Conservation (phyloP, 495 filamentous ascomycete species). For the Extremus antarcticus region DNA sequence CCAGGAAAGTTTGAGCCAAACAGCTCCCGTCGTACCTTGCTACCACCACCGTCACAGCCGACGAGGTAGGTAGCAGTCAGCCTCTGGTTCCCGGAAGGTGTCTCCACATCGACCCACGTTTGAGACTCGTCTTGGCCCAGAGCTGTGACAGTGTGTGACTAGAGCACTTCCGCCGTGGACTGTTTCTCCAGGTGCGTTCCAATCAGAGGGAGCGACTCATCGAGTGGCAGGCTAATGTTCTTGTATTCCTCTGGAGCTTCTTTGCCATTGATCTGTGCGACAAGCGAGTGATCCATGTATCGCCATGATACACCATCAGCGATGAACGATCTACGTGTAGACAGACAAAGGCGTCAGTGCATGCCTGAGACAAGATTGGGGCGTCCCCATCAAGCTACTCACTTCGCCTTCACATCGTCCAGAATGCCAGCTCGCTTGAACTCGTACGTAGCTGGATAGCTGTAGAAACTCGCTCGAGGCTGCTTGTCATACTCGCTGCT, state of each 20-base stretch:
- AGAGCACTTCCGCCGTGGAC: slow-evolving; percentile 23
- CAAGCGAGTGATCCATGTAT: slow-evolving; percentile 8
- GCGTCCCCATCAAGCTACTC: neutral
- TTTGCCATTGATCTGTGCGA: slow-evolving; percentile 7
- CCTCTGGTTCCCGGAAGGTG: slow-evolving; percentile 30
- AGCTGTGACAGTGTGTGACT: slow-evolving; percentile 8
- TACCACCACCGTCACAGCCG: slow-evolving; percentile 49
- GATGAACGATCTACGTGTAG: slow-evolving; percentile 37
- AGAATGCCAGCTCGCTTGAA: slow-evolving; percentile 44
- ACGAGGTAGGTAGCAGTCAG: slow-evolving; percentile 43
- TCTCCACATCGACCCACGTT: slow-evolving; percentile 45
- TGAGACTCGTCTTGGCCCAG: slow-evolving; percentile 40
- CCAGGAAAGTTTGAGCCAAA: slow-evolving; percentile 48
- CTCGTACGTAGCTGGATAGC: slow-evolving; percentile 39
- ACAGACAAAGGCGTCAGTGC: neutral
- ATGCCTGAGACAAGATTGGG: no score
- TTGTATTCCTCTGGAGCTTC: slow-evolving; percentile 26
- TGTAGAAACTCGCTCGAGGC: slow-evolving; percentile 44
- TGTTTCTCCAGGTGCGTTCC: slow-evolving; percentile 38
- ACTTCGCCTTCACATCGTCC: slow-evolving; percentile 34
- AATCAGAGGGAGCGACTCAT: slow-evolving; percentile 37
- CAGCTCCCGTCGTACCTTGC: slow-evolving; percentile 40
- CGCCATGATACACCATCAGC: slow-evolving; percentile 44
- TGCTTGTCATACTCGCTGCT: slow-evolving; percentile 40
- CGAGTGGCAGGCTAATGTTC: slow-evolving; percentile 37